phyloP scores from a whole-genome alignment of 83 land plant species.

The Picea abies region DNA sequence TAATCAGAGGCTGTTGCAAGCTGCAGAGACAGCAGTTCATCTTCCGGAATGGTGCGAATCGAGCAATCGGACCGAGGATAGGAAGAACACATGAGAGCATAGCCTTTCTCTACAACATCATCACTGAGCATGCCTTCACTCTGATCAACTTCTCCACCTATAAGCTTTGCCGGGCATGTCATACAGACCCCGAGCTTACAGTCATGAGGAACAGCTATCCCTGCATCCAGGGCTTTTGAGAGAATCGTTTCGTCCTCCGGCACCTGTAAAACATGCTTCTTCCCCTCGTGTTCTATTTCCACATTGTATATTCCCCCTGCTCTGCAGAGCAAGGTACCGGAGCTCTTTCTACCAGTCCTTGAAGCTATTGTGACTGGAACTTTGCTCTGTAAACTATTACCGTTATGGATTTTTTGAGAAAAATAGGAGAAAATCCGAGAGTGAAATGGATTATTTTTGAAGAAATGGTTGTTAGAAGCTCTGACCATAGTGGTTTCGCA shows the following conservation, averaged over 20 bases:
- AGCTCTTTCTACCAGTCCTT: neutral
- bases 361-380: neutral
- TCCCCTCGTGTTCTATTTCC: conserved; percentile 74
- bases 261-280: conserved; percentile 61
- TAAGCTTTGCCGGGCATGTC: conserved; percentile 93
- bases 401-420: neutral
- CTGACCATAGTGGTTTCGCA: neutral
- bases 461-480: neutral
- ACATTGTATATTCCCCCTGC: conserved; percentile 52
- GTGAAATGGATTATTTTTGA: neutral
- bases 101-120: conserved; percentile 85
- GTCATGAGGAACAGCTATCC: conserved; percentile 83
- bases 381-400: neutral
- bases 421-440: neutral
- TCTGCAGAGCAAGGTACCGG: neutral
- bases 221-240: conserved; percentile 73
- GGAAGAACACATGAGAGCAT: conserved; percentile 77
- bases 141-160: conserved; percentile 78
- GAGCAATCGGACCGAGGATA: conserved; percentile 88
- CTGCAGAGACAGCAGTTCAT: conserved; percentile 91
- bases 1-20: conserved; percentile 85
- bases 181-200: conserved; percentile 98
- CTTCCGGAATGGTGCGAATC: conserved; percentile 89
- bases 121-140: conserved; percentile 96
- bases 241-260: conserved; percentile 80